Conservation (phyloP, 2,329 filamentous ascomycete species). For the Metarhizium robertsii region DNA sequence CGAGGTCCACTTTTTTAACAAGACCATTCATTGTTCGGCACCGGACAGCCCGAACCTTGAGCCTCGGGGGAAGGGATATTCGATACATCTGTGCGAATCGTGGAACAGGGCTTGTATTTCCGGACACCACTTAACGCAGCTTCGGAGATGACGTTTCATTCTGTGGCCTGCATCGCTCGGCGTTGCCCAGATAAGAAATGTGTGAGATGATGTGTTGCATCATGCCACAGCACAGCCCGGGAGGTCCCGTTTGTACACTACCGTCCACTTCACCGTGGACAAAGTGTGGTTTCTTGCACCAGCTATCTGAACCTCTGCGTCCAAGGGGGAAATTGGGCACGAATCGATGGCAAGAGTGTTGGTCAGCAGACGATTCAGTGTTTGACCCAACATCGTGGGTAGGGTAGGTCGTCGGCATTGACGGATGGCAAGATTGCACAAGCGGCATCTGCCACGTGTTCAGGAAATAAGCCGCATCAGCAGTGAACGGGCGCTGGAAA, state of each 20-base stretch:
- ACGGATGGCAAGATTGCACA: background rate
- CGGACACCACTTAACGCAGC: background rate
- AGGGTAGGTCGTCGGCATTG: background rate
- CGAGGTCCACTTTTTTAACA: background rate
- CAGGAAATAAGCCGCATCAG: background rate
- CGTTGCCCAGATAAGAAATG: background rate
- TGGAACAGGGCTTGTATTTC: background rate
- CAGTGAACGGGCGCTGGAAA: too few species aligned
- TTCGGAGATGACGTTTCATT: background rate
- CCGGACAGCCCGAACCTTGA: background rate
- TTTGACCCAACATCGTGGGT: too few species aligned
- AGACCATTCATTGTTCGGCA: background rate
- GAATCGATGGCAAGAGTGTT: too few species aligned
- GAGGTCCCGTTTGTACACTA: too few species aligned
- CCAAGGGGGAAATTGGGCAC: too few species aligned
- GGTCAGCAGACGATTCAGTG: too few species aligned
- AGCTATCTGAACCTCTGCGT: too few species aligned
- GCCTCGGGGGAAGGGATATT: background rate
- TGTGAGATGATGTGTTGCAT: background rate
- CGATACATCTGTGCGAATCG: too few species aligned
- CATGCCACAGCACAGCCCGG: too few species aligned
- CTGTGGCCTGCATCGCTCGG: background rate
- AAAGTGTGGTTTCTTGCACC: too few species aligned
- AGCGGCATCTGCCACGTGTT: background rate
- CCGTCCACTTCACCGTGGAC: too few species aligned